Evolutionary conservation across 2,329 filamentous ascomycete species (phyloP), one percentile per base, ranked within the genome.

Genomic region (Rhexocercosporidium sp.): DNA sequence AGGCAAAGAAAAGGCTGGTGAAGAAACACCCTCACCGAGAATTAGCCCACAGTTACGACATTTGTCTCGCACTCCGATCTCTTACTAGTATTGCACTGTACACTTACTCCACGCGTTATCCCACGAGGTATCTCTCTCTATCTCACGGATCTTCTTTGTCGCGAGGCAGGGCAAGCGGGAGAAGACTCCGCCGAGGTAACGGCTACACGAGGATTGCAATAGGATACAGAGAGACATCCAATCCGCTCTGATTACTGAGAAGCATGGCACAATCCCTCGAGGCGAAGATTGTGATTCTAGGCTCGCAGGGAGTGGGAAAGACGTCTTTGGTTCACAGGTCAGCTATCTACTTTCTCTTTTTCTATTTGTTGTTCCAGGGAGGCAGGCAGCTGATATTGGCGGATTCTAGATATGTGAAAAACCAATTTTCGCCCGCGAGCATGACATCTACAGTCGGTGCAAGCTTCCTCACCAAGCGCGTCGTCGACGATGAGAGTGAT

Each of bases 211-310:
- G 47, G 47, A 41, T 41, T 59, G 41, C 37, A 12, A 20, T 44
- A 41, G 39, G 29, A 34, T 59, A 29, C 37, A 16, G 22, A 22
- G 65, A 59, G 56, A 44, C 59, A 31, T 16, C 59, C 27, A 39
- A 31, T 25, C 37, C 18, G 41, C 5, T 47, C n/a, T n/a, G 44
- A 47, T 20, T 41, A 34, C 44, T 39, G 31, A 41, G 29, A 62
- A 61, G 44, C 47, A 80, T 68, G 77, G 81, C 63, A 56, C 77
- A 70, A 74, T 90, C 90, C 54, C 87, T 94, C 75, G 92, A 94
- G 82, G 92, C 92, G 77, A 94, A 94, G 80, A 93, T 94, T 69
- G 92, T 94, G 73, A 90, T 94, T 68, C 87, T 94, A 75, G 92
- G 92, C 78, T 88, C 90, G 62, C 92, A 94, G 80, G 89, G 90